Evolutionary conservation across 2,329 filamentous ascomycete genomes (phyloP).

Genomic region (Tolypocladium ovalisporum): DNA sequence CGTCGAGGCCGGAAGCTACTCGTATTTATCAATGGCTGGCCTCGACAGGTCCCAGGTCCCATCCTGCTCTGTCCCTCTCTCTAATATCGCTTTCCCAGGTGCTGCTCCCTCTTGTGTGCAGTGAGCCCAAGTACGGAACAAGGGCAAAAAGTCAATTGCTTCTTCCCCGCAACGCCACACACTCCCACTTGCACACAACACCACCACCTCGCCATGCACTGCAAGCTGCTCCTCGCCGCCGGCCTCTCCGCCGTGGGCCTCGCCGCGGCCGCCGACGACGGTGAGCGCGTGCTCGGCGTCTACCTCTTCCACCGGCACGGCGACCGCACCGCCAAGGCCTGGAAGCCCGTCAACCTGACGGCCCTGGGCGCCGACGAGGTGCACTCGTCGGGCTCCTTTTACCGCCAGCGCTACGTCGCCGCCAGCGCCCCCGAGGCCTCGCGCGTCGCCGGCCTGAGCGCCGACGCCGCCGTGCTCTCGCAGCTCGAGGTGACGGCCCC

Average conservation of each 20-base stretch:
- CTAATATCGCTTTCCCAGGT: not conserved
- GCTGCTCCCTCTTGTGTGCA: not conserved
- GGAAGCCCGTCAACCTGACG: constrained; percentile 62
- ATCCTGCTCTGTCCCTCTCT: not conserved
- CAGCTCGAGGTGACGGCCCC: constrained; percentile 68
- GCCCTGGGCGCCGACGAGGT: constrained; percentile 70
- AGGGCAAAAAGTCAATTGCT: not conserved
- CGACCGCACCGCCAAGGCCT: constrained; percentile 72
- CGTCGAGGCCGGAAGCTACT: not conserved
- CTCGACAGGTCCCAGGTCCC: not conserved
- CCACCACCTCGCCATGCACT: constrained; percentile 21
- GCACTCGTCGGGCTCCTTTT: constrained; percentile 62
- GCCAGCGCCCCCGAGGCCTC: constrained; percentile 40
- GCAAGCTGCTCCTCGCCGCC: constrained; percentile 25
- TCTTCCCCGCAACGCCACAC: not conserved
- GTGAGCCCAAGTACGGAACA: too few relatives aligned
- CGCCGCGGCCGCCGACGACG: constrained; percentile 24
- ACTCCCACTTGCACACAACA: not conserved
- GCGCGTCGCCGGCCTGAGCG: constrained; percentile 54
- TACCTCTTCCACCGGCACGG: constrained; percentile 89
- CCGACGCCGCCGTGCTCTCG: constrained; percentile 52
- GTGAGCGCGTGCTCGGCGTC: constrained; percentile 66
- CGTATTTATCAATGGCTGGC: not conserved
- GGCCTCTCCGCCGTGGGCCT: constrained; percentile 15
- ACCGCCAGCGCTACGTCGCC: constrained; percentile 63